These are phyloP conservation scores for Amanita inopinata DNA, from an alignment of 768 basidiomycete genomes.

Conservation along the genomic window DNA sequence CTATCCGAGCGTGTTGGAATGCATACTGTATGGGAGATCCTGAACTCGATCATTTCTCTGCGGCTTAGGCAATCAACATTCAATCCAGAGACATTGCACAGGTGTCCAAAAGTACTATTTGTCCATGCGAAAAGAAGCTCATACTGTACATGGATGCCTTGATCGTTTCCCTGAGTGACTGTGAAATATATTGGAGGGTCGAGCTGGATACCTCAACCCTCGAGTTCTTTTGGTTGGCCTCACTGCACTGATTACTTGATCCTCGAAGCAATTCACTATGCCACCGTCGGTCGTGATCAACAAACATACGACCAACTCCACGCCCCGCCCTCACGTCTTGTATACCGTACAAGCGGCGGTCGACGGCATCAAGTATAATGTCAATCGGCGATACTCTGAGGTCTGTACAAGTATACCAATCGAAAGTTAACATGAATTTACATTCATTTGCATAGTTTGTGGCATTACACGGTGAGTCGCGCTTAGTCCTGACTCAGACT, in stretches of 20 bases:
- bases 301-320: slow-evolving; percentile 37
- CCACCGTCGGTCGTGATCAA: slow-evolving; percentile 24
- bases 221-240: too few species aligned
- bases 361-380: slow-evolving; percentile 22
- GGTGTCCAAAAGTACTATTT: background rate
- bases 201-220: too few species aligned
- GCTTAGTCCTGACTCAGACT: background rate
- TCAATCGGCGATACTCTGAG: slow-evolving; percentile 35
- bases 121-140: background rate
- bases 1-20: background rate
- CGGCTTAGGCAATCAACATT: too few species aligned
- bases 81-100: too few species aligned
- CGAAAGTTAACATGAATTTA: too few species aligned
- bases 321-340: slow-evolving; percentile 36
- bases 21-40: background rate
- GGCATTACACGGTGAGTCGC: slow-evolving; percentile 24
- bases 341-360: slow-evolving; percentile 27
- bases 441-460: too few species aligned
- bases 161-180: background rate
- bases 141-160: background rate
- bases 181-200: background rate
- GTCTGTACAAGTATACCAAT: too few species aligned
- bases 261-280: too few species aligned
- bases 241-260: too few species aligned
- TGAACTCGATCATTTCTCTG: background rate